These are phyloP conservation scores for Balakata baccata DNA, from an alignment of 345 rosid species.

Conservation along the genomic window DNA sequence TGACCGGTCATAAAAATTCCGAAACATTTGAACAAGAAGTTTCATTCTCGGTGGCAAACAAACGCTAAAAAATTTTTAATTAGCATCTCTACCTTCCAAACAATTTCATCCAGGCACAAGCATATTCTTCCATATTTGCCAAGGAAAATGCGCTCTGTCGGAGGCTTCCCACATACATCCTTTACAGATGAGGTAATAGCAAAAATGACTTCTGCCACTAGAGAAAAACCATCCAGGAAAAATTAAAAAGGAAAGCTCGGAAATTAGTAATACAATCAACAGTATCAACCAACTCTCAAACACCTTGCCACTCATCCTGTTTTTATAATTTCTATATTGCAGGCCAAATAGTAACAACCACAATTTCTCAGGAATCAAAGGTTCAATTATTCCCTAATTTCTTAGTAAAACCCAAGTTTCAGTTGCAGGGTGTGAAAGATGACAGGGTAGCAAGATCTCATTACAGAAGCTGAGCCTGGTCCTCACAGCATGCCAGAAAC, in stretches of 20 bases:
- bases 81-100: conserved; percentile 64
- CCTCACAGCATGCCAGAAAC: neutral
- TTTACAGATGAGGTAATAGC: conserved; percentile 81
- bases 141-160: conserved; percentile 86
- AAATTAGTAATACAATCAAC: neutral
- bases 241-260: neutral
- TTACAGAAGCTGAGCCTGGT: conserved; percentile 4
- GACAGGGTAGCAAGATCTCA: neutral
- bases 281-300: neutral
- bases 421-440: neutral
- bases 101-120: conserved; percentile 86
- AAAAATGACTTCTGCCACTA: conserved; percentile 89
- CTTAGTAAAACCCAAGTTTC: neutral
- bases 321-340: neutral
- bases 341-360: neutral
- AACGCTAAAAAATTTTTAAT: neutral
- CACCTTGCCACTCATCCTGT: neutral
- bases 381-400: neutral
- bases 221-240: conserved; percentile 11
- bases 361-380: neutral
- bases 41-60: neutral
- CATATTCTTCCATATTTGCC: conserved; percentile 95
- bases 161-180: conserved; percentile 91
- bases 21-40: neutral
- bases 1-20: neutral